phyloP scores from a whole-genome alignment of 1,284 basidiomycete species.

The Schizopora paradoxa region DNA sequence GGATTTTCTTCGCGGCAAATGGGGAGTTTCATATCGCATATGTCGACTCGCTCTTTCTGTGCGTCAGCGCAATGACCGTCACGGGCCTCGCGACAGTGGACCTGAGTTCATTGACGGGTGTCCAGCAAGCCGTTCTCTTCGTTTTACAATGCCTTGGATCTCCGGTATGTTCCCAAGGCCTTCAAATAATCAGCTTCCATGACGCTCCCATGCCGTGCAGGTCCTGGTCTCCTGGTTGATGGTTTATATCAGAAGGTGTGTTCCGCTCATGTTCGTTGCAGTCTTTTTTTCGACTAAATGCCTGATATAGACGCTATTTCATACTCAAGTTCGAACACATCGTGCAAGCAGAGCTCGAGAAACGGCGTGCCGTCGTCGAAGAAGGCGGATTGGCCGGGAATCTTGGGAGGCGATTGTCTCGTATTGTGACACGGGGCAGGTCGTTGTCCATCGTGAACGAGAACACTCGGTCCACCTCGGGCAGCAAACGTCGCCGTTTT shows the following conservation, averaged over 20 bases:
- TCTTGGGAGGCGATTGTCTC: neutral
- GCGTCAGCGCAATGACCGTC: constrained; percentile 73
- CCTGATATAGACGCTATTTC: constrained; percentile 60
- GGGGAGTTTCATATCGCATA: constrained; percentile 58
- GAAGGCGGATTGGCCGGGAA: neutral
- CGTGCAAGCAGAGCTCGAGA: constrained; percentile 40
- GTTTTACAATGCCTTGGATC: constrained; percentile 68
- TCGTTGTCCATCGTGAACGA: neutral
- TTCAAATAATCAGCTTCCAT: neutral
- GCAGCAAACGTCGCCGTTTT: too few species aligned
- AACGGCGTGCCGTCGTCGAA: constrained; percentile 5
- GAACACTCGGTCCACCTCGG: too few species aligned
- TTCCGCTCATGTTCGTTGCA: constrained; percentile 8
- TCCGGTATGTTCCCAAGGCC: constrained; percentile 44
- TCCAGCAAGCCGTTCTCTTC: constrained; percentile 74
- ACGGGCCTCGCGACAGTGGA: constrained; percentile 75
- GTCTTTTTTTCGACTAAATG: constrained; percentile 5
- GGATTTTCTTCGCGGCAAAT: constrained; percentile 71
- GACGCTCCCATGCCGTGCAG: constrained; percentile 29
- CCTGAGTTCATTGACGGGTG: constrained; percentile 64
- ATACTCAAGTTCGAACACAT: constrained; percentile 67
- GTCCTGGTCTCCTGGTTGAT: constrained; percentile 68
- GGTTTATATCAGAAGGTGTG: constrained; percentile 60
- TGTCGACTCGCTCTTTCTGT: constrained; percentile 72
- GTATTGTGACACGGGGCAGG: neutral